Evolutionary conservation across 768 basidiomycete genomes (phyloP).

Genomic region (Crucibulum laeve): DNA sequence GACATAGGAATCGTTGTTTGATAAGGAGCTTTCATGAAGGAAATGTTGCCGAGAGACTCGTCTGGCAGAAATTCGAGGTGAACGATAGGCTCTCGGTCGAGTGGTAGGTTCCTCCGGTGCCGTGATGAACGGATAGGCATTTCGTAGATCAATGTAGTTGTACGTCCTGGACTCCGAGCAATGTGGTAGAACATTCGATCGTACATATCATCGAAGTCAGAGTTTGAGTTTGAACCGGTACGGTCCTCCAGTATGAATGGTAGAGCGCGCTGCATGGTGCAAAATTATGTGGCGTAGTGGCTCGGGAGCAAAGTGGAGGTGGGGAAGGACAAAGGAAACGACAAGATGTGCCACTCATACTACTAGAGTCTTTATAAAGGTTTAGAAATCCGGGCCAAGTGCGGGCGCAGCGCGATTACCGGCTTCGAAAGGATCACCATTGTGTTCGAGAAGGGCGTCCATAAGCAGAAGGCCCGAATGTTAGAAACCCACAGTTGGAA

Average conservation of each 20-base stretch:
- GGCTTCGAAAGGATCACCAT: neutral
- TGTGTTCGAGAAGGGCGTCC: neutral
- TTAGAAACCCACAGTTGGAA: neutral
- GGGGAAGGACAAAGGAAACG: neutral
- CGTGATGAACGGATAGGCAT: conserved; percentile 64
- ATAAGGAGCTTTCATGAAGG: conserved; percentile 40
- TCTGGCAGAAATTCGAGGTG: conserved; percentile 57
- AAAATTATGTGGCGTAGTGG: neutral
- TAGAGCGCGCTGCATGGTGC: conserved; percentile 15
- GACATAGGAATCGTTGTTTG: conserved; percentile 52
- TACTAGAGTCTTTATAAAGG: neutral
- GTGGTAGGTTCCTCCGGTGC: conserved; percentile 49
- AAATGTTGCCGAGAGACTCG: conserved; percentile 55
- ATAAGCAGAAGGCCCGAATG: neutral
- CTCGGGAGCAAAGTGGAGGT: neutral
- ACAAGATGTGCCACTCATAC: neutral
- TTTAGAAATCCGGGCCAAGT: neutral
- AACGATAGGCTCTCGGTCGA: conserved; percentile 48
- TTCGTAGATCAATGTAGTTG: conserved; percentile 54
- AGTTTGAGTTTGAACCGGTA: conserved; percentile 45
- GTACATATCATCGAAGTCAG: conserved; percentile 77
- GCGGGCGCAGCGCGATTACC: neutral
- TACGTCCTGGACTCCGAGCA: conserved; percentile 38
- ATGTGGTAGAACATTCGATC: conserved; percentile 71
- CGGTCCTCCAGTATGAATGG: conserved; percentile 68